Evolutionary conservation across 2,329 filamentous ascomycete genomes (phyloP).

Genomic region (Penicillium sp.): DNA sequence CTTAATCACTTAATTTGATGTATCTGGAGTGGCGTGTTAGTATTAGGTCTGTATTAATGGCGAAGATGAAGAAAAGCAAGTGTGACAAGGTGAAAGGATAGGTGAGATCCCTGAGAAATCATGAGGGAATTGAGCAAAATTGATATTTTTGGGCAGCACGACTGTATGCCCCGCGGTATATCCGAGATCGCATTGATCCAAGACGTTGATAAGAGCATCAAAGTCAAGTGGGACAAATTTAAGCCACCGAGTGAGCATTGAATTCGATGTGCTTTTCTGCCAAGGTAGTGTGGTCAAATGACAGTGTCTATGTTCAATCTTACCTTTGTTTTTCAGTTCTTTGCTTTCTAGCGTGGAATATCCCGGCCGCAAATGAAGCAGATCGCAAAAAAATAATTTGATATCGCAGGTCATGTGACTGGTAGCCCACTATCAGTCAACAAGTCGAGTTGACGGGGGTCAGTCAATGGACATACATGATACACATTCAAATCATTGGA

Average conservation of each 20-base stretch:
- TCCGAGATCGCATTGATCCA: neutral
- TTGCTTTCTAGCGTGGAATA: slow-evolving; percentile 12
- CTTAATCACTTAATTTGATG: slow-evolving; percentile 8
- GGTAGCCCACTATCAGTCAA: slow-evolving; percentile 13
- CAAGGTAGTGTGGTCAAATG: neutral
- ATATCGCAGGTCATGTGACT: slow-evolving; percentile 26
- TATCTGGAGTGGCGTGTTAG: slow-evolving; percentile 1
- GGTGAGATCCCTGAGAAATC: neutral
- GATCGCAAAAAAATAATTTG: slow-evolving; percentile 26
- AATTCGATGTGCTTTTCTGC: neutral
- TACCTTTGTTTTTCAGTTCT: slow-evolving; percentile 18
- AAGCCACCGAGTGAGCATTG: neutral
- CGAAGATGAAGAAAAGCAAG: neutral
- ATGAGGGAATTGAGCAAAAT: neutral
- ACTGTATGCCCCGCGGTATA: slow-evolving; percentile 8
- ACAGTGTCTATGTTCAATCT: neutral
- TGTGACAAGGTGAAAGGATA: neutral
- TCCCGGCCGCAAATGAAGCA: slow-evolving; percentile 9
- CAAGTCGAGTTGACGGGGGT: neutral
- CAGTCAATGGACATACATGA: neutral
- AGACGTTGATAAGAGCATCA: slow-evolving; percentile 17
- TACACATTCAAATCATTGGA: neutral
- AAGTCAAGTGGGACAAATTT: neutral
- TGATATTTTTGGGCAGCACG: neutral
- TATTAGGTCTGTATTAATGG: neutral